A percentile compares a stretch with the other conserved stretches of the same genome.
These are phyloP conservation scores for Trifolium pratense DNA, from an alignment of 306 rosid species.

Conservation along the genomic window DNA sequence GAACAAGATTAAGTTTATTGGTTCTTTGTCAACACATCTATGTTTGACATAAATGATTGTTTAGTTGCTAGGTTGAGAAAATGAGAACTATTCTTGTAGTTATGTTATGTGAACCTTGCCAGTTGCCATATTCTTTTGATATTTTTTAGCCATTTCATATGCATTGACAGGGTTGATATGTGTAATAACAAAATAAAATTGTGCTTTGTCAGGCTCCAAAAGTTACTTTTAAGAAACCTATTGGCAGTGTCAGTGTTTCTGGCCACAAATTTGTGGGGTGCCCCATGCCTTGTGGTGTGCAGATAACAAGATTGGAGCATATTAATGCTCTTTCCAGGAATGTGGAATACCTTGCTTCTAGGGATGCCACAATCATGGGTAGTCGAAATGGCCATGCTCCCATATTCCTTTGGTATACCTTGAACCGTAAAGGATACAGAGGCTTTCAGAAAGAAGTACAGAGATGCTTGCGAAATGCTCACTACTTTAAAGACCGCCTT, in stretches of 20 bases:
- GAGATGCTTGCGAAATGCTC: slow-evolving; percentile 59
- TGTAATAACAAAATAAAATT: not conserved
- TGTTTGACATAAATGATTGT: slow-evolving; percentile 12
- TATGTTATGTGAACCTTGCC: slow-evolving; percentile 2
- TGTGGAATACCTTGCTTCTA: slow-evolving; percentile 64
- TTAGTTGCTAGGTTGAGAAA: slow-evolving; percentile 4
- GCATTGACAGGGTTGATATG: not conserved
- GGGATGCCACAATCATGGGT: slow-evolving; percentile 67
- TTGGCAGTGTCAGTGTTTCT: slow-evolving; percentile 65
- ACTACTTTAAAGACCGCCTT: slow-evolving; percentile 58
- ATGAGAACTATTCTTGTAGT: slow-evolving; percentile 29
- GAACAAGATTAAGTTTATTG: slow-evolving; percentile 14
- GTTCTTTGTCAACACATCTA: slow-evolving; percentile 24
- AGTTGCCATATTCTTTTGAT: not conserved
- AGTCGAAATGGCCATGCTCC: slow-evolving; percentile 69
- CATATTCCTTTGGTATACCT: slow-evolving; percentile 65
- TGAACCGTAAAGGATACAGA: slow-evolving; percentile 60
- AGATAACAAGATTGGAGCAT: slow-evolving; percentile 58
- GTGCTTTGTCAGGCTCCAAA: slow-evolving; percentile 59
- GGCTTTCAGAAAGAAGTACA: slow-evolving; percentile 68
- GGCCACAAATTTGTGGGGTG: slow-evolving; percentile 70
- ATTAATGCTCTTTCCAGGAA: slow-evolving; percentile 56
- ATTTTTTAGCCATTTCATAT: not conserved
- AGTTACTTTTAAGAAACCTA: slow-evolving; percentile 61
- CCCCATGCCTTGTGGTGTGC: slow-evolving; percentile 71